Evolutionary conservation across 2,329 filamentous ascomycete genomes (phyloP), one percentile per base, ranked within the genome.

Genomic region (Phialocephala sp.): DNA sequence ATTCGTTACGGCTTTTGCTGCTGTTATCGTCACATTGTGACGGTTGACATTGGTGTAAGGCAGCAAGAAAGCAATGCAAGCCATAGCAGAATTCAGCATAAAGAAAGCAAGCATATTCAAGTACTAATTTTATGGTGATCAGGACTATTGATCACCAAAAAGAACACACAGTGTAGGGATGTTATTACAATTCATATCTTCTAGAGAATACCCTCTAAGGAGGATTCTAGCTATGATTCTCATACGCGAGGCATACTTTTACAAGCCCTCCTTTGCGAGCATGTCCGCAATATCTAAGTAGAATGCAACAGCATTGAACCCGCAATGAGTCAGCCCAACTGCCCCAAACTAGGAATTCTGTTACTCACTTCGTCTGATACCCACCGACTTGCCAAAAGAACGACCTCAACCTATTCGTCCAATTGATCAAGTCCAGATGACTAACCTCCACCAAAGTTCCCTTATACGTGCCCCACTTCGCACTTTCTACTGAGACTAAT

Each of bases 231-330:
- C 12, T 20, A 8, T 35, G 4, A 12, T 32, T 54, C 15, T 4
- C 4, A 54, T 14, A 9, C 11, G 4, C 14, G 9, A 54, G 22
- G 8, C 3, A 54, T 5, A 54, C 14, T 32, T n/a, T 55, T 58
- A 77, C 35, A 77, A 59, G 1, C 86, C 88, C 73, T 92, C 89
- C 72, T 88, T 89, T 1, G 90, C 88, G 59, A 92, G 79, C 89
- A 91, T 92, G 72, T 91, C 85, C 12, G 84, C 84, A 72, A 90
- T 86, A 66, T 84, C 86, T 1, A 90, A 80, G 71, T 90, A 90
- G 72, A 90, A 89, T 0, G 88, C 88, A 64, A 90, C 83, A 2
- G 88, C 88, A 72, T 90, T 90, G 72, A 90, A 90, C 18, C 84
- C 87, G 61, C 22, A 18, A 1, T 35, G 3, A 37, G 41, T 73